These are phyloP conservation scores for Microascus cirrosus DNA, from an alignment of 2,329 filamentous ascomycete species.

Conservation along the genomic window DNA sequence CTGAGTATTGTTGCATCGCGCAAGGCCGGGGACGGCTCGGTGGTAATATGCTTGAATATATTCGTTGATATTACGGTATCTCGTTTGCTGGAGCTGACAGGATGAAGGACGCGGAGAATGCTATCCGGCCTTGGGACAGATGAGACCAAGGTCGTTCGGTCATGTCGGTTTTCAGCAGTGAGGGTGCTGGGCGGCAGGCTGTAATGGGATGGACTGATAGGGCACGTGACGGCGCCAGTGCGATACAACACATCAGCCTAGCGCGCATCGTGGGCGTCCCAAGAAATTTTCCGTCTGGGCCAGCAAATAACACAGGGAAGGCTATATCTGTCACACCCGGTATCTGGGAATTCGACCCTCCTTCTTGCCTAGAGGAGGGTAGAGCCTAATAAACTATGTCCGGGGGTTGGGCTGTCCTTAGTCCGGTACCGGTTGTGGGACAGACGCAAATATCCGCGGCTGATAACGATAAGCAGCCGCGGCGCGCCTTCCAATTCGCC, in stretches of 20 bases:
- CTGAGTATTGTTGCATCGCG: background rate
- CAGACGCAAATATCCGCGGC: background rate
- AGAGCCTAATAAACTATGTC: background rate
- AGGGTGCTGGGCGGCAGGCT: no score
- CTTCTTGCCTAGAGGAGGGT: background rate
- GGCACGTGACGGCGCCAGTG: background rate
- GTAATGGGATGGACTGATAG: no score
- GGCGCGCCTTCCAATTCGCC: constrained; percentile 13
- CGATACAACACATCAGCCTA: background rate
- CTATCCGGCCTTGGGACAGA: background rate
- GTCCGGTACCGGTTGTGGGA: background rate
- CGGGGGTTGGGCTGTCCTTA: background rate
- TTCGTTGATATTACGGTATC: background rate
- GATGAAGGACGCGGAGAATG: background rate
- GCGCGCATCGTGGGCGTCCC: background rate
- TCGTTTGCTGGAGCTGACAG: background rate
- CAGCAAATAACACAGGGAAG: background rate
- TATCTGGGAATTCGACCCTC: background rate
- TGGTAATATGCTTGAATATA: background rate
- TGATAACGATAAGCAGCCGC: constrained; percentile 20
- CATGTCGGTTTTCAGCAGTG: no score
- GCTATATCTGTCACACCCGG: background rate
- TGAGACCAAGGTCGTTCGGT: no score
- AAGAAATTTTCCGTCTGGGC: background rate
- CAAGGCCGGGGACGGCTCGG: background rate